phyloP scores from a whole-genome alignment of 2,329 filamentous ascomycete genomes.

The Cladosporium oxysporum region DNA sequence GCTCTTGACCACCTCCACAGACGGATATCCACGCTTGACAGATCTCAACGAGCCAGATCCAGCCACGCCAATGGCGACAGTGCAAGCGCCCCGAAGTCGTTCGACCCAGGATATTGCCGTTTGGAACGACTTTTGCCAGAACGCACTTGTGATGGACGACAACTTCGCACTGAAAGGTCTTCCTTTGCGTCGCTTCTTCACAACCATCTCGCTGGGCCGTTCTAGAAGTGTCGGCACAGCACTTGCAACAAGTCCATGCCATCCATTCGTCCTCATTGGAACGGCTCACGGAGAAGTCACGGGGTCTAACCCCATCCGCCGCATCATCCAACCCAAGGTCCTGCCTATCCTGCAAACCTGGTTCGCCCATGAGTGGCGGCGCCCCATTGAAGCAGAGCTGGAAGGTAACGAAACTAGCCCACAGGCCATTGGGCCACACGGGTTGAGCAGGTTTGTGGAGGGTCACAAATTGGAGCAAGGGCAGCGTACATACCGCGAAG shows the following conservation, averaged over 20 bases:
- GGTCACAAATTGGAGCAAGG: conserved; percentile 42
- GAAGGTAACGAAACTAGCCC: not conserved
- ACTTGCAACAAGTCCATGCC: conserved; percentile 53
- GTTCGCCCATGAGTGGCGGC: conserved; percentile 60
- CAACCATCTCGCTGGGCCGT: conserved; percentile 42
- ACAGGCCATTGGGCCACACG: conserved; percentile 21
- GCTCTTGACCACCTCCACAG: conserved; percentile 54
- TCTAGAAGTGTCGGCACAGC: conserved; percentile 41
- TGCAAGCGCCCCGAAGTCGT: conserved; percentile 51
- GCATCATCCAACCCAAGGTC: conserved; percentile 53
- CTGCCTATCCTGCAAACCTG: conserved; percentile 57
- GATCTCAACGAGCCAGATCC: conserved; percentile 52
- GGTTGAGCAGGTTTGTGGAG: conserved; percentile 42
- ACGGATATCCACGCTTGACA: conserved; percentile 57
- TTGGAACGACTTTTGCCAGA: conserved; percentile 59
- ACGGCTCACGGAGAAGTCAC: conserved; percentile 54
- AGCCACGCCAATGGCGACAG: conserved; percentile 48
- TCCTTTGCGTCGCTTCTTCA: conserved; percentile 56
- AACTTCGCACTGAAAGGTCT: conserved; percentile 52
- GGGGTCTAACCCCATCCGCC: conserved; percentile 54
- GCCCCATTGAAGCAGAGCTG: conserved; percentile 26
- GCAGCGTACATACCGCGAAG: conserved; percentile 27
- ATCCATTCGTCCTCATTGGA: conserved; percentile 57
- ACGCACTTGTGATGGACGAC: conserved; percentile 57
- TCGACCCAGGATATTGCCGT: conserved; percentile 50